Percentiles rank a stretch among this genome's conserved stretches.
These are phyloP conservation scores for Ogataea pignaliae DNA, from an alignment of 805 yeast genomes.

Conservation along the genomic window DNA sequence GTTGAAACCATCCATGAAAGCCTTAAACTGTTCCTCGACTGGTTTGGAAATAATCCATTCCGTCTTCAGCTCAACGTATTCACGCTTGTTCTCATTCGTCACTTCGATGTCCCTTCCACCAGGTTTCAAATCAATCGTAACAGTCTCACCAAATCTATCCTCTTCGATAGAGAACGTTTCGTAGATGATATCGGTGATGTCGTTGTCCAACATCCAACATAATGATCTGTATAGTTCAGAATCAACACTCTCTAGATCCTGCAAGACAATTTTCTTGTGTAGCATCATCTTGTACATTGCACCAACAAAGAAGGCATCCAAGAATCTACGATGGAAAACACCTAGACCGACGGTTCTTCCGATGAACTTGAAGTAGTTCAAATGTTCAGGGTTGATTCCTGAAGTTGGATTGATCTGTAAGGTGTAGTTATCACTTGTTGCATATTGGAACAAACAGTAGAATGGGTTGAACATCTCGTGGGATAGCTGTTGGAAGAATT, in stretches of 20 bases:
- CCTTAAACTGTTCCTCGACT: slow-evolving; percentile 92
- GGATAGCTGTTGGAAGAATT: slow-evolving; percentile 90
- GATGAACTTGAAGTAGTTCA: slow-evolving; percentile 95
- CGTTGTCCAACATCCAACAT: slow-evolving; percentile 94
- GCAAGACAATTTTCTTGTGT: slow-evolving; percentile 87
- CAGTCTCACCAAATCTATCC: slow-evolving; percentile 91
- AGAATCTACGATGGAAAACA: slow-evolving; percentile 95
- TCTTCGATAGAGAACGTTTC: slow-evolving; percentile 82
- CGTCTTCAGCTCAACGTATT: slow-evolving; percentile 89
- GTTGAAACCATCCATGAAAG: slow-evolving; percentile 95
- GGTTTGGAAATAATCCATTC: slow-evolving; percentile 95
- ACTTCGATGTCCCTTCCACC: slow-evolving; percentile 87
- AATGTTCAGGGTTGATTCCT: slow-evolving; percentile 95
- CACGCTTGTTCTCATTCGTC: slow-evolving; percentile 90
- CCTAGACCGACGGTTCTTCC: slow-evolving; percentile 98
- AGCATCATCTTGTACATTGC: slow-evolving; percentile 98
- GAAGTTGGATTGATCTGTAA: slow-evolving; percentile 97
- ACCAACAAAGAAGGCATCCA: slow-evolving; percentile 97
- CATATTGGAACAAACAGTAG: slow-evolving; percentile 94
- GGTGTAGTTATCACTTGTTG: slow-evolving; percentile 97
- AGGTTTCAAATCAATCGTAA: slow-evolving; percentile 84
- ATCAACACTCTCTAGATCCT: slow-evolving; percentile 98
- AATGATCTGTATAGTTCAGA: slow-evolving; percentile 92
- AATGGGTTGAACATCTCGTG: slow-evolving; percentile 99
- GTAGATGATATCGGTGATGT: slow-evolving; percentile 83